phyloP scores from a whole-genome alignment of 2,329 filamentous ascomycete species.

The Dothideomycetes sp. region DNA sequence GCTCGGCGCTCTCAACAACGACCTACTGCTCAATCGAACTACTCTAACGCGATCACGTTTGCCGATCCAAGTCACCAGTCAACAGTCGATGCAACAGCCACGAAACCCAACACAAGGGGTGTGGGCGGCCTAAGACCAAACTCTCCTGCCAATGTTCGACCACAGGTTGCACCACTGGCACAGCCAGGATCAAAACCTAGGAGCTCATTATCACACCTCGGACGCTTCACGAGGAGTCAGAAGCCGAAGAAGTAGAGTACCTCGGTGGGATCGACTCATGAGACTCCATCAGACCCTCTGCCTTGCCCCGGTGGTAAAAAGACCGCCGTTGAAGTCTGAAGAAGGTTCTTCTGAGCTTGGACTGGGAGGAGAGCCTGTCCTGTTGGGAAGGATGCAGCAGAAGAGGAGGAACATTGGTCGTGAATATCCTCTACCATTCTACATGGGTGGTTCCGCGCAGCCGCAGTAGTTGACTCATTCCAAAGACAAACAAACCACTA shows the following conservation, averaged over 20 bases:
- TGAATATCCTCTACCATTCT: too few species aligned
- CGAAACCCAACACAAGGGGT: constrained; percentile 1
- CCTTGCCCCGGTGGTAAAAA: too few species aligned
- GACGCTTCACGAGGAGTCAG: constrained; percentile 5
- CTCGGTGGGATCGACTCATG: too few species aligned
- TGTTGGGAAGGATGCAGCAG: too few species aligned
- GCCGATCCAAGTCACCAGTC: constrained; percentile 13
- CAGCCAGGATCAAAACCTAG: neutral
- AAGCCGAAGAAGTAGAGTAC: constrained; percentile 8
- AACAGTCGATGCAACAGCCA: constrained; percentile 2
- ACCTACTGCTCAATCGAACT: constrained; percentile 14
- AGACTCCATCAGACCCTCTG: too few species aligned
- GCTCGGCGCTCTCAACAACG: constrained; percentile 56
- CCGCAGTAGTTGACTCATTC: too few species aligned
- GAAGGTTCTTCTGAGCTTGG: too few species aligned
- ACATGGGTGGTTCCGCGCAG: too few species aligned
- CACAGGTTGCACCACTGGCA: constrained; percentile 1
- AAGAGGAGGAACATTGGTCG: too few species aligned
- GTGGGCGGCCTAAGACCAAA: constrained; percentile 7
- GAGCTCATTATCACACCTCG: constrained; percentile 1
- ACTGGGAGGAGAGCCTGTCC: too few species aligned
- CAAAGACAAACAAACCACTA: too few species aligned
- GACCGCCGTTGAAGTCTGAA: too few species aligned
- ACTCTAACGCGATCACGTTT: constrained; percentile 12
- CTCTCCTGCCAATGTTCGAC: constrained; percentile 6